phyloP scores from a whole-genome alignment of 2,329 filamentous ascomycete genomes.

The Diplodia corticola region DNA sequence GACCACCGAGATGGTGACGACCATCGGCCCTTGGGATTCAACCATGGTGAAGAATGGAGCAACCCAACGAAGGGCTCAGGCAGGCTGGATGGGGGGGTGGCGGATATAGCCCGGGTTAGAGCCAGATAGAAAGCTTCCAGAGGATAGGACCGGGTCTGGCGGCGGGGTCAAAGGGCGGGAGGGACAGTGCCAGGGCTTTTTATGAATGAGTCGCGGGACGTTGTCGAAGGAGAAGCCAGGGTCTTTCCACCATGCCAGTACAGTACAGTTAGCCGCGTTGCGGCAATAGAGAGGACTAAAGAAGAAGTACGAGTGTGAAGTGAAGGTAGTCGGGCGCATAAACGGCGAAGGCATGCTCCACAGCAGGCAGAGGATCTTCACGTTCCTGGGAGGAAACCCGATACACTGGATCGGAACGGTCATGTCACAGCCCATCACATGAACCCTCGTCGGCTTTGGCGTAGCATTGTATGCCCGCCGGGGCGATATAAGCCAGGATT shows the following conservation, averaged over 20 bases:
- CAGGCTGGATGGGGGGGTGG: neutral
- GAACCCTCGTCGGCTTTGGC: neutral
- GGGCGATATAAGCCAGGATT: conserved; percentile 4
- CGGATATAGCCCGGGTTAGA: neutral
- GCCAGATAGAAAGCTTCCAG: neutral
- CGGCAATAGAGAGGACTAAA: conserved; percentile 10
- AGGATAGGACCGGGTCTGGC: neutral
- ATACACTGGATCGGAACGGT: neutral
- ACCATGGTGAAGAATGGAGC: conserved; percentile 11
- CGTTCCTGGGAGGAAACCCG: conserved; percentile 10
- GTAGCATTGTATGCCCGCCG: neutral
- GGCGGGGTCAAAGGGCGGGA: neutral
- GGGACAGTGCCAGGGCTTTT: conserved; percentile 4
- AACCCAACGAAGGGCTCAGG: conserved; percentile 14
- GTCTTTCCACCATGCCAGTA: neutral
- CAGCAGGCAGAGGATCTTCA: conserved; percentile 15
- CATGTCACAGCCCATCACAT: conserved; percentile 18
- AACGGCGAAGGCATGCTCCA: conserved; percentile 5
- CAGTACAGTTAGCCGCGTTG: neutral
- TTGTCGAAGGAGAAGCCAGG: conserved; percentile 2
- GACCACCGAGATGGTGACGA: conserved; percentile 38
- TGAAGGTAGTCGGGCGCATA: neutral
- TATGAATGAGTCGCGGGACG: neutral
- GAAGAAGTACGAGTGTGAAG: conserved; percentile 1
- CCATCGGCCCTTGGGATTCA: conserved; percentile 23